Evolutionary conservation across 192 early-diverging fungal species (phyloP).

Genomic region (Backusella luteola): DNA sequence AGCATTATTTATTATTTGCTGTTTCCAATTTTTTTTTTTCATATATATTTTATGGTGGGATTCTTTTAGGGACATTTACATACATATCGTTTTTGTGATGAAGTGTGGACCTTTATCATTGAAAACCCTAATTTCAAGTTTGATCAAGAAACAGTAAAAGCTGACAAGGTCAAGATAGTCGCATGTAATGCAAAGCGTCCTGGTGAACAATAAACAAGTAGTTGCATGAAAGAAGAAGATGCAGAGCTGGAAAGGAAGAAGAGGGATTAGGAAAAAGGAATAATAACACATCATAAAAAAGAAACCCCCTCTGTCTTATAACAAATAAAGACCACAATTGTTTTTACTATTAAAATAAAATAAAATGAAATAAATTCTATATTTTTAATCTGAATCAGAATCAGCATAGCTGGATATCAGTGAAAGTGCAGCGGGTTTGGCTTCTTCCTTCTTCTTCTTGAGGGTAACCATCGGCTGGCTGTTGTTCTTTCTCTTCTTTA

Average conservation of each 20-base stretch:
- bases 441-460: slow-evolving; percentile 15
- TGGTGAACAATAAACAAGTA: slow-evolving; percentile 51
- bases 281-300: background rate
- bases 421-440: background rate
- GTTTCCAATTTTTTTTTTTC: background rate
- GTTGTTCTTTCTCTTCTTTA: slow-evolving; percentile 4
- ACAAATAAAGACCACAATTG: too few relatives aligned
- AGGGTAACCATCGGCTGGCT: background rate
- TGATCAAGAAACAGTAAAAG: slow-evolving; percentile 76
- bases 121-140: slow-evolving; percentile 84
- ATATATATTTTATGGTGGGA: background rate
- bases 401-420: slow-evolving; percentile 19
- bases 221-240: background rate
- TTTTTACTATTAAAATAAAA: too few relatives aligned
- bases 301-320: too few relatives aligned
- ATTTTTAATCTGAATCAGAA: background rate
- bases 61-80: slow-evolving; percentile 71
- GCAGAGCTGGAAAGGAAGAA: background rate
- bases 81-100: slow-evolving; percentile 94
- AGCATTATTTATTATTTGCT: background rate
- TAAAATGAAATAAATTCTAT: too few relatives aligned
- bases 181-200: slow-evolving; percentile 83
- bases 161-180: slow-evolving; percentile 94
- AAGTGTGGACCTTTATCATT: slow-evolving; percentile 98
- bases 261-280: background rate